Conservation (phyloP, 495 filamentous ascomycete species). For the Cercophora newfieldiana region DNA sequence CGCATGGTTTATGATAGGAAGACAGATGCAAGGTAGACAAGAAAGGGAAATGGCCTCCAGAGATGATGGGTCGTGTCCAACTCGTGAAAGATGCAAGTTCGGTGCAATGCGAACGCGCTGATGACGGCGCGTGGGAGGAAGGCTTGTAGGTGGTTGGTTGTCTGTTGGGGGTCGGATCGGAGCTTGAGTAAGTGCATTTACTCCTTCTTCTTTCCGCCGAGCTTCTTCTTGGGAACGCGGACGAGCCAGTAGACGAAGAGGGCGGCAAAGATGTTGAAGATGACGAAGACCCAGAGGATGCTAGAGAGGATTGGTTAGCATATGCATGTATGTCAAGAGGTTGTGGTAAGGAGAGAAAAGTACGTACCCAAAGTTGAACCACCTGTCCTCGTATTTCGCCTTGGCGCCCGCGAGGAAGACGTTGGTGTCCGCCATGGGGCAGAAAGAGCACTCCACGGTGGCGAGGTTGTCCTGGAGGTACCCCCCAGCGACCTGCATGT, state of each 20-base stretch:
- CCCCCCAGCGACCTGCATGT: constrained; percentile 49
- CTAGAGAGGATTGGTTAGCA: constrained; percentile 28
- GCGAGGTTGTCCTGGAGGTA: constrained; percentile 54
- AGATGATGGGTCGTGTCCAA: not conserved
- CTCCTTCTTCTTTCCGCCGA: constrained; percentile 30
- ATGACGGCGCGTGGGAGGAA: not conserved
- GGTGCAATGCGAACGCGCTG: not conserved
- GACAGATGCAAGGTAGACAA: not conserved
- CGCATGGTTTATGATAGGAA: not conserved
- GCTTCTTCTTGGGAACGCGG: constrained; percentile 69
- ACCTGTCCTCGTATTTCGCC: constrained; percentile 56
- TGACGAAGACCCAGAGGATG: constrained; percentile 64
- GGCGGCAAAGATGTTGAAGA: constrained; percentile 76
- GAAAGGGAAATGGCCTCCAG: not conserved
- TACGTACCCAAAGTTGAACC: constrained; percentile 67
- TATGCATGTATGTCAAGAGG: not conserved
- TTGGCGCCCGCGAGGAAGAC: constrained; percentile 54
- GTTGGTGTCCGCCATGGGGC: constrained; percentile 61
- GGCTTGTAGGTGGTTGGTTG: too few species aligned
- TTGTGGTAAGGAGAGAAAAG: not conserved
- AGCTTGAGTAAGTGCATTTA: not conserved
- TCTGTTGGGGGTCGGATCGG: not conserved
- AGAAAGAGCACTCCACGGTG: constrained; percentile 60
- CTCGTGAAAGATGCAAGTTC: not conserved
- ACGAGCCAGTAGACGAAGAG: constrained; percentile 76